Percentiles rank a stretch among this genome's conserved stretches.
phyloP scores from a whole-genome alignment of 2,329 filamentous ascomycete genomes.

The Phialemoniopsis sp. region DNA sequence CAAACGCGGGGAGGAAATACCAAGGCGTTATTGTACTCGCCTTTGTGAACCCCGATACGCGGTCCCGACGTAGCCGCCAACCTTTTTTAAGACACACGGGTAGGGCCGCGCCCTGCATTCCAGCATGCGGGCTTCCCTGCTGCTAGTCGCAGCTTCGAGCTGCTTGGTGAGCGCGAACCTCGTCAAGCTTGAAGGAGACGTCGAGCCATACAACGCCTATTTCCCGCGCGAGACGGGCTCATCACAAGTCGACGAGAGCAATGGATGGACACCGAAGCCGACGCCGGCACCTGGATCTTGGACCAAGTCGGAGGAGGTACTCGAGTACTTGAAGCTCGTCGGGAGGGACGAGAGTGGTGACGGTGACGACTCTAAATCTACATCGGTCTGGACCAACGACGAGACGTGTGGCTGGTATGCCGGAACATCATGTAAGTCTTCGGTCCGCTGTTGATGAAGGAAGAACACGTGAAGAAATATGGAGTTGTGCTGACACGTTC shows the following conservation, averaged over 20 bases:
- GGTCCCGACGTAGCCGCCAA: no score
- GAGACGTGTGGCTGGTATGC: conserved; percentile 20
- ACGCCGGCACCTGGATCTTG: conserved; percentile 9
- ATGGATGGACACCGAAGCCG: conserved; percentile 6
- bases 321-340: conserved; percentile 13
- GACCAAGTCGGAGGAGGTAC: conserved; percentile 6
- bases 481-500: background rate
- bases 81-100: no score
- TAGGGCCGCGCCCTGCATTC: no score
- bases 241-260: background rate
- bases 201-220: no score
- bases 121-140: no score
- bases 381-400: conserved; percentile 14
- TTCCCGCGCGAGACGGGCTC: no score
- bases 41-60: no score
- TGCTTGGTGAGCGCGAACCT: no score
- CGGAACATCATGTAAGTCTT: conserved; percentile 12
- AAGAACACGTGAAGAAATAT: background rate
- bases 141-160: no score
- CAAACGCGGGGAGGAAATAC: no score
- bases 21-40: no score
- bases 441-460: background rate
- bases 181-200: no score
- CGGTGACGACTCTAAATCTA: conserved; percentile 4
- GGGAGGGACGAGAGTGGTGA: conserved; percentile 9